A percentile compares a stretch with the other conserved stretches of the same genome.
These are phyloP conservation scores for Amaranthus cruentus DNA, from an alignment of 148 eudicot genomes.

Conservation along the genomic window DNA sequence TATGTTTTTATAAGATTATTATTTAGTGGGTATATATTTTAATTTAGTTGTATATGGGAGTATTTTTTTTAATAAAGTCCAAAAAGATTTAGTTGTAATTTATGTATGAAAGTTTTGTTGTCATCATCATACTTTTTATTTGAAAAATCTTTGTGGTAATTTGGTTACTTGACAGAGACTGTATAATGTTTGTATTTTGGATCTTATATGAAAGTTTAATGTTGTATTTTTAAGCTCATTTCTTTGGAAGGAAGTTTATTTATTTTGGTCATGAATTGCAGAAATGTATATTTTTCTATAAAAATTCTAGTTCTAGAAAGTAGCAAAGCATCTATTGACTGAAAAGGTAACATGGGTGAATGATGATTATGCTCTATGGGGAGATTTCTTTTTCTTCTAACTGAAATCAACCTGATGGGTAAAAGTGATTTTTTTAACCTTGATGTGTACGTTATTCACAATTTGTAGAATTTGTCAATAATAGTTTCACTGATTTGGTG, in stretches of 20 bases:
- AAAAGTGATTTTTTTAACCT: not conserved
- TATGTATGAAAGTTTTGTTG: not conserved
- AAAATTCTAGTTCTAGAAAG: not conserved
- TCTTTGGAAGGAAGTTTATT: not conserved
- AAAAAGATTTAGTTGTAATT: not conserved
- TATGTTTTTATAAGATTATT: no score
- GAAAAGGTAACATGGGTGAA: not conserved
- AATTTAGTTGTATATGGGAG: no score
- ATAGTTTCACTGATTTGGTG: not conserved
- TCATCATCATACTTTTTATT: not conserved
- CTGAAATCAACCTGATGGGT: not conserved
- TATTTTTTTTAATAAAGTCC: no score
- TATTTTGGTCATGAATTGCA: not conserved
- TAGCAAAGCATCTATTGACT: not conserved
- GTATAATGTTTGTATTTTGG: not conserved
- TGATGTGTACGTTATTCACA: not conserved
- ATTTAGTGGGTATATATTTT: not conserved
- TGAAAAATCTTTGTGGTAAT: not conserved
- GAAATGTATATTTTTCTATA: not conserved
- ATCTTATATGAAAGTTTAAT: not conserved
- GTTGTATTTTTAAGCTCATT: not conserved
- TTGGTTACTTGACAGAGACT: not conserved
- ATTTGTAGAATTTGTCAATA: not conserved
- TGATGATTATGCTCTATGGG: not conserved
- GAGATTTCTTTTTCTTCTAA: not conserved